Conservation (phyloP, 495 filamentous ascomycete species). For the Neurospora terricola region DNA sequence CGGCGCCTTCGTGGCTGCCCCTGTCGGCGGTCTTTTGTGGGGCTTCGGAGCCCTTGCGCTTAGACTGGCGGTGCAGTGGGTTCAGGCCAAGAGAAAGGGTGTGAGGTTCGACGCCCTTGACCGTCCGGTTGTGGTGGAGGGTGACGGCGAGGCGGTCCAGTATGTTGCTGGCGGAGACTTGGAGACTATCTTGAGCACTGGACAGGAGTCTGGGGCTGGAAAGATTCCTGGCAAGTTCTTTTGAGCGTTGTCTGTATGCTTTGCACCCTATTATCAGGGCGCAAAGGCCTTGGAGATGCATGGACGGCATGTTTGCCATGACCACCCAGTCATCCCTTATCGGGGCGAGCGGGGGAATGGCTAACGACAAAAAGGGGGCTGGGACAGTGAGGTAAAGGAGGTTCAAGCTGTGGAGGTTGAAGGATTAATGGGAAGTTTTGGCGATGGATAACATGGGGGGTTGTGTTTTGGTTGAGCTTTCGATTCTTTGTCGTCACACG, state of each 20-base stretch:
- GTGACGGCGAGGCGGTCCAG: slow-evolving; percentile 17
- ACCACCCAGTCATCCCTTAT: neutral
- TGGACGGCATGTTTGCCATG: neutral
- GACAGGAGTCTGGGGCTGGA: slow-evolving; percentile 19
- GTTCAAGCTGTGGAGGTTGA: neutral
- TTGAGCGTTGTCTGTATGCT: slow-evolving; percentile 8
- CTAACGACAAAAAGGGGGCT: neutral
- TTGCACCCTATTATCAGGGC: neutral
- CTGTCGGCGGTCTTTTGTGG: slow-evolving; percentile 61
- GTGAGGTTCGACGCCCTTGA: slow-evolving; percentile 55
- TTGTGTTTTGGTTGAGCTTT: neutral
- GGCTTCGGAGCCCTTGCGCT: slow-evolving; percentile 47
- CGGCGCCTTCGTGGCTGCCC: slow-evolving; percentile 70
- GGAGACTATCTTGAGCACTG: slow-evolving; percentile 12
- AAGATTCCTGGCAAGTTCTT: slow-evolving; percentile 46
- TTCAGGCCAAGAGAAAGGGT: slow-evolving; percentile 40
- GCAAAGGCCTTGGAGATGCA: neutral
- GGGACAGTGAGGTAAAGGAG: neutral
- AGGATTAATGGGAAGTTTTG: neutral
- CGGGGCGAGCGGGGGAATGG: neutral
- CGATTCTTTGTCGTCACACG: neutral
- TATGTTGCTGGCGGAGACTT: neutral
- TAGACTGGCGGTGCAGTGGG: slow-evolving; percentile 43
- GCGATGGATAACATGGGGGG: neutral
- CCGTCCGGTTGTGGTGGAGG: slow-evolving; percentile 26